Conservation (phyloP, 192 early-diverging fungal genomes). For the Umbelopsis sp. region DNA sequence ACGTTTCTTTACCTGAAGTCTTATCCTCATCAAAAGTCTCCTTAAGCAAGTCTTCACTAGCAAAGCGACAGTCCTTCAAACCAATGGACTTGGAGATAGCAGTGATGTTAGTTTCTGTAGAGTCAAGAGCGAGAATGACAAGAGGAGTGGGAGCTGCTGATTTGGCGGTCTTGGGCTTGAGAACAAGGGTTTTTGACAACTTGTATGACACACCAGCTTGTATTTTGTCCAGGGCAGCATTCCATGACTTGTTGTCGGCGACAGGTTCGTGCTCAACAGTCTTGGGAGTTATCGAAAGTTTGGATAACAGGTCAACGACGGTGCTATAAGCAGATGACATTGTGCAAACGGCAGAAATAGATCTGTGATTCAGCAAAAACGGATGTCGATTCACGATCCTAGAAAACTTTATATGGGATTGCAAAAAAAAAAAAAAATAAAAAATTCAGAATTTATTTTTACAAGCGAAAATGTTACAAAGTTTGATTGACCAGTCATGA, state of each 20-base stretch:
- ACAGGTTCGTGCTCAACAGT: conserved; percentile 58
- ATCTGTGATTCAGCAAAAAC: not conserved
- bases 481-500: not conserved
- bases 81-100: conserved; percentile 55
- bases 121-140: conserved; percentile 62
- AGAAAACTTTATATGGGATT: not conserved
- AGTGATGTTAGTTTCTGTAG: conserved; percentile 54
- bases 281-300: conserved; percentile 36
- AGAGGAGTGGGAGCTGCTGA: conserved; percentile 62
- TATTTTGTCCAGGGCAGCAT: conserved; percentile 40
- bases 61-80: conserved; percentile 76
- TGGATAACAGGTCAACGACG: conserved; percentile 24
- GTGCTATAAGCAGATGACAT: conserved; percentile 17
- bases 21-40: conserved; percentile 53
- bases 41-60: conserved; percentile 66
- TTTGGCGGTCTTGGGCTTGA: conserved; percentile 81
- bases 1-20: conserved; percentile 55
- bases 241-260: conserved; percentile 62
- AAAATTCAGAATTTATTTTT: conserved; percentile 19
- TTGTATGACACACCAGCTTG: conserved; percentile 29
- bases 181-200: conserved; percentile 74
- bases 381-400: not conserved
- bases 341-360: not conserved
- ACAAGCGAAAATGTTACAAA: conserved; percentile 15
- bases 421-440: not conserved